phyloP scores from a whole-genome alignment of 2,329 filamentous ascomycete genomes.

The Ambrosiella beaveri region DNA sequence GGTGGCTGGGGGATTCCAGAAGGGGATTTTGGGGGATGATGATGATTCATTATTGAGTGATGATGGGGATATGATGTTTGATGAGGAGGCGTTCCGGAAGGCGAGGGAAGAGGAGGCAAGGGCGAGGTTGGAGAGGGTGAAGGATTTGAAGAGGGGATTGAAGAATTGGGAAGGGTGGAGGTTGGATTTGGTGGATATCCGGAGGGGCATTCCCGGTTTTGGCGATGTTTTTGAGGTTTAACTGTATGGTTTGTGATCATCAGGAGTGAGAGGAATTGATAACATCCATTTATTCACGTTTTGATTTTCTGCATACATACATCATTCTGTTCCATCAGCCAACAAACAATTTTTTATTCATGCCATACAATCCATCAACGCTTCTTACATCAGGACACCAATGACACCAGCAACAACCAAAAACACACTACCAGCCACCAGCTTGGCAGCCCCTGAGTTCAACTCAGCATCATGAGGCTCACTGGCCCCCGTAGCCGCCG shows the following conservation, averaged over 20 bases:
- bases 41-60: constrained; percentile 36
- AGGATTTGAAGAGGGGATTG: constrained; percentile 43
- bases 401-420: not conserved
- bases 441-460: not conserved
- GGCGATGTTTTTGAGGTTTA: constrained; percentile 50
- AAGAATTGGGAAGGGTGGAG: constrained; percentile 54
- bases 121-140: constrained; percentile 43
- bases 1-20: constrained; percentile 21
- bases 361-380: too few relatives aligned
- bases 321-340: too few relatives aligned
- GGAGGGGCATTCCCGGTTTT: constrained; percentile 38
- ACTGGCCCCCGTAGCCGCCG: constrained; percentile 8
- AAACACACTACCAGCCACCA: not conserved
- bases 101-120: constrained; percentile 46
- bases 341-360: too few relatives aligned
- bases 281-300: too few relatives aligned
- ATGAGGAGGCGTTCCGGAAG: constrained; percentile 46
- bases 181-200: constrained; percentile 44
- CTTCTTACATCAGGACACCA: not conserved
- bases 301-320: too few relatives aligned
- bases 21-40: constrained; percentile 16
- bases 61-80: constrained; percentile 36
- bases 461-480: not conserved
- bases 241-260: not conserved
- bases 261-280: too few relatives aligned